A percentile compares a stretch with the other conserved stretches of the same genome.
Evolutionary conservation across 495 filamentous ascomycete genomes (phyloP).

Genomic region (Penicillium lagena): DNA sequence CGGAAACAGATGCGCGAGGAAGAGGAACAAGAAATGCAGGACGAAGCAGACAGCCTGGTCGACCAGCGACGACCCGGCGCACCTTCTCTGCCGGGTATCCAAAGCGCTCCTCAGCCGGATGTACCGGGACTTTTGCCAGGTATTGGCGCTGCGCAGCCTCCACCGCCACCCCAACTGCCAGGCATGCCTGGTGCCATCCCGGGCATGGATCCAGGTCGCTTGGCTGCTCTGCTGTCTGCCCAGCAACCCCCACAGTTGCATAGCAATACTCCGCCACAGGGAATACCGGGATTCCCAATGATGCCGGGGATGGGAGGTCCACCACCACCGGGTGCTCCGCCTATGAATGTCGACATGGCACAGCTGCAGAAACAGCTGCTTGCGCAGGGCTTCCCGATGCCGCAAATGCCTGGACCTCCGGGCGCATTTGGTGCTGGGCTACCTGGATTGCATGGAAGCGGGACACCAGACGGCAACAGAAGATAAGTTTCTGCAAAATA

Average conservation of each 20-base stretch:
- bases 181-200: slow-evolving; percentile 44
- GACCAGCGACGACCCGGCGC: slow-evolving; percentile 72
- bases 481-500: slow-evolving; percentile 19
- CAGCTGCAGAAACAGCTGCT: slow-evolving; percentile 52
- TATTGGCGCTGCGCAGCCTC: slow-evolving; percentile 42
- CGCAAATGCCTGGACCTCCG: slow-evolving; percentile 30
- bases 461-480: slow-evolving; percentile 28
- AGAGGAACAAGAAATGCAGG: slow-evolving; percentile 86
- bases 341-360: slow-evolving; percentile 60
- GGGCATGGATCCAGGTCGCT: slow-evolving; percentile 46
- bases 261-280: slow-evolving; percentile 35
- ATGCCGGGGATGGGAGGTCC: too few species aligned
- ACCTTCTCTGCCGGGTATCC: slow-evolving; percentile 47
- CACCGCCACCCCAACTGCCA: slow-evolving; percentile 20
- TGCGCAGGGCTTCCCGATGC: slow-evolving; percentile 32
- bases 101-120: slow-evolving; percentile 32
- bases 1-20: slow-evolving; percentile 79
- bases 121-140: slow-evolving; percentile 37
- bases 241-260: slow-evolving; percentile 30
- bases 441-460: slow-evolving; percentile 39
- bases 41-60: slow-evolving; percentile 87
- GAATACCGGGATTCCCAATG: slow-evolving; percentile 25
- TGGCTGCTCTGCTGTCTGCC: slow-evolving; percentile 41
- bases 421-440: slow-evolving; percentile 28
- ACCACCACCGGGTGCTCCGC: slow-evolving; percentile 16